These are phyloP conservation scores for Podaxis sp. DNA, from an alignment of 768 basidiomycete genomes.

Conservation along the genomic window DNA sequence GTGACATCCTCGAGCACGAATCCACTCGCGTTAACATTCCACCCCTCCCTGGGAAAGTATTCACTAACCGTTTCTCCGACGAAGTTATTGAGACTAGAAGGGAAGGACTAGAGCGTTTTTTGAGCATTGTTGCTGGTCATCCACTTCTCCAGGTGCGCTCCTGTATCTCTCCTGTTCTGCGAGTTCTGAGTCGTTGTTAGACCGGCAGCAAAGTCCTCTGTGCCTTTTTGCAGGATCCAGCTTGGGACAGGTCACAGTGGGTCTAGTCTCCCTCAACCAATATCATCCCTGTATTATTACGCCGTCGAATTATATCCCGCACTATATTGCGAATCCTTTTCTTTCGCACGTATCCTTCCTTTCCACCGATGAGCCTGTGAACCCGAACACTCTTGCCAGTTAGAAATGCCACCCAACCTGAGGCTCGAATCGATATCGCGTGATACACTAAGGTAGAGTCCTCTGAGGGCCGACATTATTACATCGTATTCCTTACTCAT, in stretches of 20 bases:
- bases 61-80: slow-evolving; percentile 97
- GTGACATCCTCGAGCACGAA: slow-evolving; percentile 96
- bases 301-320: not conserved
- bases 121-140: slow-evolving; percentile 96
- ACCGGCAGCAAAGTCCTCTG: slow-evolving; percentile 97
- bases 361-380: no score
- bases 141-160: slow-evolving; percentile 87
- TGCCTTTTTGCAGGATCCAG: slow-evolving; percentile 92
- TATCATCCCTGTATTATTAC: not conserved
- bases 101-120: slow-evolving; percentile 92
- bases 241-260: slow-evolving; percentile 86
- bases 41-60: slow-evolving; percentile 95
- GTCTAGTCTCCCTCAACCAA: slow-evolving; percentile 35
- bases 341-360: no score
- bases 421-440: no score
- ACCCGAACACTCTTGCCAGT: no score
- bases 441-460: no score
- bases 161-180: not conserved
- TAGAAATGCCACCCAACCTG: no score
- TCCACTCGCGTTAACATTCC: slow-evolving; percentile 98
- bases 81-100: slow-evolving; percentile 92
- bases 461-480: no score
- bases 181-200: slow-evolving; percentile 36
- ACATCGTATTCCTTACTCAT: no score
- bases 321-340: no score